Evolutionary conservation across 768 basidiomycete species (phyloP), one percentile per base, ranked within the genome.

Genomic region (Tylopilus rubrobrunneus): DNA sequence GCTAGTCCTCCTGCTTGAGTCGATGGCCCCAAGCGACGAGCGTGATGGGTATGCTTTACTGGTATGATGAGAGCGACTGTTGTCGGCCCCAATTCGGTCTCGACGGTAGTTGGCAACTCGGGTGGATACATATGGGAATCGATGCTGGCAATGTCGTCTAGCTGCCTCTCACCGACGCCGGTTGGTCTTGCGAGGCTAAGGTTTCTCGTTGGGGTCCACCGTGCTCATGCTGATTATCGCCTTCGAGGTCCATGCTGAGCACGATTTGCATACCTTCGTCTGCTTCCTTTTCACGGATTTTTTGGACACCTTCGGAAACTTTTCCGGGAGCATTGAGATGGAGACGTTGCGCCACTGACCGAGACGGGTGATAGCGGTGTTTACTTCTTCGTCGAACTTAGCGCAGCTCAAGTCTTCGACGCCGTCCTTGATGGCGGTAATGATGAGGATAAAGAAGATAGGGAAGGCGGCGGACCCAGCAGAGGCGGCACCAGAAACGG

Each of bases 341-440:
- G 7, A 95, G n/a, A n/a, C n/a, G n/a, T n/a, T n/a, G n/a, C n/a
- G n/a, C n/a, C n/a, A n/a, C n/a, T n/a, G n/a, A 7, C 84, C 85
- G 11, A 99, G 81, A 59, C 91, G 91, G 1, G 94, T 98, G 12
- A 89, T 86, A 3, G 95, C 91, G 0, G 85, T 97, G 74, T 99
- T 99, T 60, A 98, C 95, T 64, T 93, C 85, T 56, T 97, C 89
- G 67, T 99, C 96, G 39, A 95, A 77, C 9, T 71, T 62, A 10
- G 87, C 88, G 48, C 96, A 85, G n/a, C 95, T 85, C 67, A 92
- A 95, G 71, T 99, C 96, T 73, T 98, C 96, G 33, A 97, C 76
- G 7, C 87, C 96, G 67, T 99, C 96, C 71, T 98, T 99, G 76
- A 97, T 81, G 4, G 88, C 95, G 15, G 96, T 98, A 46, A 96